These are phyloP conservation scores for Neotropicomus parvogracilis DNA, from an alignment of 1,284 basidiomycete genomes.

Conservation along the genomic window DNA sequence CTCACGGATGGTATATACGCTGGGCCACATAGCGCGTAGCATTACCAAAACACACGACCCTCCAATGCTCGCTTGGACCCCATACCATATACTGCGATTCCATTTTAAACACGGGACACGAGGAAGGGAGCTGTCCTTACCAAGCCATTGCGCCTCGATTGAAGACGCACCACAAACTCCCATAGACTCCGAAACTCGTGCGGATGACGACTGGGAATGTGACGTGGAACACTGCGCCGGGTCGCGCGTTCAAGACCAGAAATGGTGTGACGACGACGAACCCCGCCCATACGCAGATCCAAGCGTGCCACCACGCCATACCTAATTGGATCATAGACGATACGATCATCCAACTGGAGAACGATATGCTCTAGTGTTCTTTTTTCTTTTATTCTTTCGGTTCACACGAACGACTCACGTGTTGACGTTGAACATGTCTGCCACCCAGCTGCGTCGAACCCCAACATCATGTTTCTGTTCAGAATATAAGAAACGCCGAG, in stretches of 20 bases:
- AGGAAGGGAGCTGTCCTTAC: conserved; percentile 38
- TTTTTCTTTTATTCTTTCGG: not conserved
- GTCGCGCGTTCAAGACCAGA: conserved; percentile 76
- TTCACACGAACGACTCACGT: conserved; percentile 47
- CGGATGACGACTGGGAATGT: conserved; percentile 79
- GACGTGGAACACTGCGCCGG: conserved; percentile 75
- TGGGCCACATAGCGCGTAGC: conserved; percentile 70
- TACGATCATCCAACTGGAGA: conserved; percentile 65
- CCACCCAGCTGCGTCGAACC: conserved; percentile 58
- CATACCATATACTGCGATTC: conserved; percentile 64
- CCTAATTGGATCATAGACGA: conserved; percentile 74
- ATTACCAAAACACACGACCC: conserved; percentile 74
- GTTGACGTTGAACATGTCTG: conserved; percentile 79
- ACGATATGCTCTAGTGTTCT: not conserved
- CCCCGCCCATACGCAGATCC: conserved; percentile 76
- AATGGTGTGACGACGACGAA: conserved; percentile 72
- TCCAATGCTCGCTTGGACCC: conserved; percentile 79
- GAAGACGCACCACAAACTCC: conserved; percentile 79
- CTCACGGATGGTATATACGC: conserved; percentile 65
- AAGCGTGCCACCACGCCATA: conserved; percentile 81
- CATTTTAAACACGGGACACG: conserved; percentile 17
- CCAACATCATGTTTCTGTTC: not conserved
- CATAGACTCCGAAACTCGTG: conserved; percentile 79
- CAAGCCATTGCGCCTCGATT: conserved; percentile 78
- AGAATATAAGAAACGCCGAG: not conserved